These are phyloP conservation scores for Saksenaea vasiformis DNA, from an alignment of 371 early-diverging fungal genomes.

Conservation along the genomic window DNA sequence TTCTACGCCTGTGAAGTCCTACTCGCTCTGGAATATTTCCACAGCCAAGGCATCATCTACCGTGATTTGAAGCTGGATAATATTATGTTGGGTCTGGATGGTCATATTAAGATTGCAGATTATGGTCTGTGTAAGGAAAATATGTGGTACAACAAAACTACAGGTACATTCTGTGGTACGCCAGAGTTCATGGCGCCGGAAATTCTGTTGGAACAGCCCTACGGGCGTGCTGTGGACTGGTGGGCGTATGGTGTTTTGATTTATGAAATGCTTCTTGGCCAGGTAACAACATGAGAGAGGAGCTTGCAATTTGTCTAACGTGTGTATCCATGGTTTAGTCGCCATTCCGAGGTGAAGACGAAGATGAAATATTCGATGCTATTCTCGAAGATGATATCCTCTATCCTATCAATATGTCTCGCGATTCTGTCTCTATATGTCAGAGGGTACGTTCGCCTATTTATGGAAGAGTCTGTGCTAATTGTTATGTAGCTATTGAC, in stretches of 20 bases:
- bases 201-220: constrained; percentile 77
- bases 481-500: constrained; percentile 65
- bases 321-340: constrained; percentile 34
- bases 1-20: constrained; percentile 98
- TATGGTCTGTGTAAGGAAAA: constrained; percentile 81
- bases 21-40: constrained; percentile 80
- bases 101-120: constrained; percentile 99
- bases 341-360: constrained; percentile 95
- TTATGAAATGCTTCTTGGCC: constrained; percentile 96
- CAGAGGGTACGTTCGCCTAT: constrained; percentile 63
- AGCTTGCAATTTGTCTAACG: not conserved
- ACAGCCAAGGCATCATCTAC: constrained; percentile 51
- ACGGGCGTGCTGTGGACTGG: constrained; percentile 90
- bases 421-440: constrained; percentile 89
- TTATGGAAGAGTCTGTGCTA: not conserved
- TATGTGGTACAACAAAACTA: constrained; percentile 60
- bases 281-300: constrained; percentile 22
- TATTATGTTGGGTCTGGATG: constrained; percentile 68
- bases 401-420: constrained; percentile 90
- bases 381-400: constrained; percentile 93
- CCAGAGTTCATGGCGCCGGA: constrained; percentile 84
- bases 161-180: constrained; percentile 91
- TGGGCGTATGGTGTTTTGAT: constrained; percentile 94
- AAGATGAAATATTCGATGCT: constrained; percentile 95
- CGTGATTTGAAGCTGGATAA: constrained; percentile 56